Base-by-base conservation (phyloP, 139 green algal genomes). In the Spirogloea muscicola region DNA sequence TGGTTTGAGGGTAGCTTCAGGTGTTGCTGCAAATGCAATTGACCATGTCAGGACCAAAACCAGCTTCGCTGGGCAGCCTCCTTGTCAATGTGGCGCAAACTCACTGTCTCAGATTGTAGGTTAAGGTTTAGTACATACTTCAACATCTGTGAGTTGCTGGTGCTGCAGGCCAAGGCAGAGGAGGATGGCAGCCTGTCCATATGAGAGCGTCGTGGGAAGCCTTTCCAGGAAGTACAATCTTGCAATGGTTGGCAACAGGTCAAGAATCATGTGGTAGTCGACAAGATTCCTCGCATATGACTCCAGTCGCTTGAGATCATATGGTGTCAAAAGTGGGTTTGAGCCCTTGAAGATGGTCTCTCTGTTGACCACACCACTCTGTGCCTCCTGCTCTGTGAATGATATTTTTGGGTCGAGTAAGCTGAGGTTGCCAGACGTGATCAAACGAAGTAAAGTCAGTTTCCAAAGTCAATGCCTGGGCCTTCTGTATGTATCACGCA, bases 201-300 rank as follows among this genome's bases (percentile, higher is more conserved):
- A 93, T 16, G 85, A 91, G 5, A 98, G 82, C 1, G 86, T 89
- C 6, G 83, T 87, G 9, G 93, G 91, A 36, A 98, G 70, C 34
- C 71, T 66, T 1, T 86, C 77, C 0, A 82, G 80, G 65, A 98
- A 95, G 82, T 93, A 99, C 16, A 88, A 74, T 6, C 70, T 70
- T 0, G 91, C 84, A 41, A 99, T 76, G 1, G 83, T 39, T 0
- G 93, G 84, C n/a, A 88, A 61, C 33, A 88, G 60, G 58, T 87
- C 82, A 6, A 72, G 27, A 3, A 87, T 66, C 40, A 98, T 61
- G 85, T 98, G 94, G 83, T 97, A 91, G 84, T 99, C 94, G 33
- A 96, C 91, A 48, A 99, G 82, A 67, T 89, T 94, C 85, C 86
- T 91, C 62, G 87, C 74, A 83, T 98, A 99, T 3, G 91, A 91